Base-by-base conservation (phyloP, 768 basidiomycete species). In the Paxillus rubicundulus region DNA sequence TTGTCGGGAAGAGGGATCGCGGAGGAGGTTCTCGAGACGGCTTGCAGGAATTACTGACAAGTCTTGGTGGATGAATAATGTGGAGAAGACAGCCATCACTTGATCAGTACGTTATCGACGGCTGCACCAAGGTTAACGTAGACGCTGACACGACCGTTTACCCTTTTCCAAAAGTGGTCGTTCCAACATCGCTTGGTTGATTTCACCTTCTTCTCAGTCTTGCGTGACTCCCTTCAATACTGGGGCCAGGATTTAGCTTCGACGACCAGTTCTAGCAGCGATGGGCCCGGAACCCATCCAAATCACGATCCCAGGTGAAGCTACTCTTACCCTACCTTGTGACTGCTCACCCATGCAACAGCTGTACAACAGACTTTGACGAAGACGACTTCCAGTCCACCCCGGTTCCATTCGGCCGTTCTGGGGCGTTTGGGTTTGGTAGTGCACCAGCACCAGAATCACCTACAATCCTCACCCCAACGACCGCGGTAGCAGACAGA, bases 321-420 rank as follows among this genome's bases (percentile, higher is more conserved):
- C n/a, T 40, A 20, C 8, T 9, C n/a, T n/a, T 9, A 2, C 30
- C 10, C 7, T 30, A 5, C 17, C 4, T 4, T 47, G 44, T 30
- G 9, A 48, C 34, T 38, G n/a, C 47, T 56, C 40, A 55, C 33
- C 7, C 13, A 44, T 10, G 28, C 21, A 14, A 1, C 28, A 33
- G 21, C 37, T n/a, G n/a, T 52, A 30, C 61, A 92, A 30, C 61
- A 92, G 90, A 89, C 66, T 86, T 92, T 70, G 86, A 85, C 60
- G 89, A 90, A 59, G 87, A 88, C 56, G 85, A 88, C 60, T 80
- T 78, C 53, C 67, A 70, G 56, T 76, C 80, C 3, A 82, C 87
- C 17, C 73, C 79, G 18, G 82, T 81, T 48, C 83, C 87, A 2
- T 91, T 92, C 70, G 86, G 87, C 49, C 82, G 87, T 30, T 67